Conservation (phyloP, 73 alveolate genomes). For the Tetrahymena malaccensis region DNA sequence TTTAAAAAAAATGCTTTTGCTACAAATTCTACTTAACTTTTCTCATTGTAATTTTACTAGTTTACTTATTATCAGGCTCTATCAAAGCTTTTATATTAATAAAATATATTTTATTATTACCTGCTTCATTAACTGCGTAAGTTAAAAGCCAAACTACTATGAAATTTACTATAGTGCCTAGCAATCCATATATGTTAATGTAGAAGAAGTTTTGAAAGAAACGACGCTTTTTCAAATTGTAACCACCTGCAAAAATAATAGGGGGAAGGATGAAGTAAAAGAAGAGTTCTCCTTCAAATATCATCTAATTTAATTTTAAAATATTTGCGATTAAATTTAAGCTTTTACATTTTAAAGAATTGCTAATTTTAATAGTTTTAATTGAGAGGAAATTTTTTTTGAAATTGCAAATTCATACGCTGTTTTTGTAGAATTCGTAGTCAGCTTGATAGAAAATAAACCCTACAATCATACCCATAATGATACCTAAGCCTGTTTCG, state of each 20-base stretch:
- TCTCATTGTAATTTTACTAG: too few species aligned
- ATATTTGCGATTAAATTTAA: background rate
- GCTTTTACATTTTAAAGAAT: too few species aligned
- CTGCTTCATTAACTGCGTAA: constrained; percentile 24
- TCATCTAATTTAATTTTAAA: background rate
- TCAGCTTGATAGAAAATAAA: constrained; percentile 4
- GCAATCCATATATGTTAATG: constrained; percentile 84
- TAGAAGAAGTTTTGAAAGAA: constrained; percentile 86
- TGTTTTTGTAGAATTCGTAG: background rate
- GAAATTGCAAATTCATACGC: background rate
- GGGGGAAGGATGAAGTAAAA: constrained; percentile 93
- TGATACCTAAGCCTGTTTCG: constrained; percentile 44
- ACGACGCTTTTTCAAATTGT: constrained; percentile 66
- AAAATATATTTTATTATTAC: constrained; percentile 1
- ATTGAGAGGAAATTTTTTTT: too few species aligned
- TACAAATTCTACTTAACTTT: too few species aligned
- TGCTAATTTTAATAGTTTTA: too few species aligned
- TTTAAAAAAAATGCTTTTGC: too few species aligned
- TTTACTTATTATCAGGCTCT: too few species aligned
- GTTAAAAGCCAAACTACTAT: constrained; percentile 74
- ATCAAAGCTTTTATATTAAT: too few species aligned
- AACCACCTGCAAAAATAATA: constrained; percentile 95
- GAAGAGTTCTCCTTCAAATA: constrained; percentile 63
- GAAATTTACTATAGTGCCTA: constrained; percentile 88
- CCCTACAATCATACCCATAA: constrained; percentile 34